Evolutionary conservation across 1,284 basidiomycete species (phyloP).

Genomic region (Sanghuangporus weigelae): DNA sequence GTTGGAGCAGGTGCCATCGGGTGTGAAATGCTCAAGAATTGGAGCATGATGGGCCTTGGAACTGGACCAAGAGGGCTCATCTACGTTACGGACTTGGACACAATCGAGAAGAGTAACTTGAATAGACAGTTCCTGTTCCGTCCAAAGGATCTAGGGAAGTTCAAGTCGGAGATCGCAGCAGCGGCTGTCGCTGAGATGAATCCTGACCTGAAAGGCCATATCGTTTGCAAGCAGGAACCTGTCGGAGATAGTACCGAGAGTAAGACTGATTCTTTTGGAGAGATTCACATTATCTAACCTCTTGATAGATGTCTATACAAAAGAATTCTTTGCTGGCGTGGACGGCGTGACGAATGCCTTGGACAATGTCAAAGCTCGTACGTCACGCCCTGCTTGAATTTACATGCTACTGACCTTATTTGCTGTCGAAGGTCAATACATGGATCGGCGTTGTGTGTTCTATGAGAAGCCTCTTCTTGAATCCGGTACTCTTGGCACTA

Average conservation of each 20-base stretch:
- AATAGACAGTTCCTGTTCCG: conserved; percentile 99
- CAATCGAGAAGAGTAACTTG: conserved; percentile 98
- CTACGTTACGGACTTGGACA: conserved; percentile 96
- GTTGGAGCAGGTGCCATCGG: conserved; percentile 99
- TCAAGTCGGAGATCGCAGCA: conserved; percentile 96
- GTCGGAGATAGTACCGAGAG: conserved; percentile 93
- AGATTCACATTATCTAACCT: not conserved
- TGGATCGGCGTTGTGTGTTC: conserved; percentile 98
- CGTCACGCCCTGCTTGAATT: conserved; percentile 28
- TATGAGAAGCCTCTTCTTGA: conserved; percentile 96
- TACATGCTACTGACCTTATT: conserved; percentile 3
- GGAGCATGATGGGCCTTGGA: conserved; percentile 98
- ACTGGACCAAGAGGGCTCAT: conserved; percentile 80
- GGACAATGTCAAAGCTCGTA: conserved; percentile 95
- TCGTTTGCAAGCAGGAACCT: conserved; percentile 87
- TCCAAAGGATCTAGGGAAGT: conserved; percentile 93
- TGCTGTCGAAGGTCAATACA: conserved; percentile 72
- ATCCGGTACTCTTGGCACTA: conserved; percentile 97
- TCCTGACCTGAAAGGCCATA: conserved; percentile 85
- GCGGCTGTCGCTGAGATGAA: conserved; percentile 96
- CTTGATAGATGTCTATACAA: conserved; percentile 76
- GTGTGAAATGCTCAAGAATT: conserved; percentile 99
- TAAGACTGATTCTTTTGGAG: not conserved
- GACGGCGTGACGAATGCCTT: conserved; percentile 99
- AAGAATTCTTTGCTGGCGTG: conserved; percentile 83